Evolutionary conservation across 805 yeast genomes (phyloP), one percentile per base, ranked within the genome.

Genomic region (Sungouiozyma intestinalis): DNA sequence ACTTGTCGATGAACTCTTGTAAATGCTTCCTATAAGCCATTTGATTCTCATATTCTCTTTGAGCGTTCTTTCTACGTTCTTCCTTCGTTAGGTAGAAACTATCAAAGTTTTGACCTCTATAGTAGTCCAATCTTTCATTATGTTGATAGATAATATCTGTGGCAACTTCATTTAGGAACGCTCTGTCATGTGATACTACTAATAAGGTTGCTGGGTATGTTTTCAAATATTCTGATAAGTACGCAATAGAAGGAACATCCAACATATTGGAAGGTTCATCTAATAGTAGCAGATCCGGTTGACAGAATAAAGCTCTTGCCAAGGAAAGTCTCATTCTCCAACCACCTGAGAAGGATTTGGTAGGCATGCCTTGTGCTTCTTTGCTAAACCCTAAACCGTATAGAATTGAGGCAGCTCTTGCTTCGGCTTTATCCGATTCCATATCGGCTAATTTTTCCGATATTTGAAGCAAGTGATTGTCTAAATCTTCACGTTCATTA

Each of bases 211-310:
- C 76, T 42, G 94, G 88, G 61, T 92, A 92, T 6, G 85, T 72
- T 59, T 85, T 95, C 52, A 92, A 68, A 60, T 92, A 92, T 52
- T 84, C 78, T 9, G 97, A 90, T 58, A 92, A 72, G 62, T 79
- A 92, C 1, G 97, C 90, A 61, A 92, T 85, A 42, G 97, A 88
- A 21, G 98, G 99, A 63, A 92, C 96, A 77, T 92, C 99, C 94
- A 92, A 84, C 96, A 88, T 92, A 81, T 92, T 92, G 47, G 97
- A 88, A 57, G 99, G 99, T 74, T 92, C 99, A 76, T 92, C 98
- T 50, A 92, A 74, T 59, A 92, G 69, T 51, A 92, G 71, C 50
- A 92, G 71, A 63, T 92, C 98, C 0, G 98, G 98, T 60, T 86
- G 81, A 74, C 97, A 90, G 73, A 92, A 92, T 60, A 92, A 73